A percentile compares a stretch with the other conserved stretches of the same genome.
phyloP scores from a whole-genome alignment of 2,329 filamentous ascomycete species.

The Paecilomyces niveus region DNA sequence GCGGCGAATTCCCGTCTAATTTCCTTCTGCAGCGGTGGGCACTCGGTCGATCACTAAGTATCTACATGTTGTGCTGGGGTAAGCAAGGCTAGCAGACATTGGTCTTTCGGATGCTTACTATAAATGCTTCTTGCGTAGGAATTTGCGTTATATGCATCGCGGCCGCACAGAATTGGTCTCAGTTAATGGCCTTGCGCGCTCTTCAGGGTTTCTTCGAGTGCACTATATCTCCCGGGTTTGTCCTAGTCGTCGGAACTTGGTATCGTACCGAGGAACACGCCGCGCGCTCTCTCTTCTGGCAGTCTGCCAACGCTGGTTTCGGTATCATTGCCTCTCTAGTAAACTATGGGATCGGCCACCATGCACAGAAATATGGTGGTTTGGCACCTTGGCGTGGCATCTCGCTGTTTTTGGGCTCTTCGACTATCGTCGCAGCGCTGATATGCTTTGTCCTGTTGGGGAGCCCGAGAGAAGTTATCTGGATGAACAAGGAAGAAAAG shows the following conservation, averaged over 20 bases:
- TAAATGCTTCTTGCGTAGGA: background rate
- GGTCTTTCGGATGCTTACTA: background rate
- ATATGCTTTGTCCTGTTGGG: background rate
- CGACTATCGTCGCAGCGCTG: background rate
- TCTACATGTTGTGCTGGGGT: slow-evolving; percentile 18
- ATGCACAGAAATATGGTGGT: background rate
- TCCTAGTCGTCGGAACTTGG: background rate
- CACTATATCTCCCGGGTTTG: background rate
- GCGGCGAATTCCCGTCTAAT: slow-evolving; percentile 26
- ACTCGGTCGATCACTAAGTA: background rate
- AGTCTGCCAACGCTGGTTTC: background rate
- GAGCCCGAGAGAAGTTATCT: background rate
- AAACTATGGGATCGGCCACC: background rate
- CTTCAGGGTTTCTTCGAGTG: background rate
- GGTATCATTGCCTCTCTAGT: background rate
- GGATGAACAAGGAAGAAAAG: background rate
- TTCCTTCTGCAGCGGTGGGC: slow-evolving; percentile 18
- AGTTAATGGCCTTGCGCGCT: slow-evolving; percentile 4
- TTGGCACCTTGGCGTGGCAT: background rate
- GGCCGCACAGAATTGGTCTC: slow-evolving; percentile 20
- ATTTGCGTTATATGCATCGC: slow-evolving; percentile 9
- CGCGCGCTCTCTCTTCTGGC: background rate
- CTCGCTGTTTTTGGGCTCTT: background rate
- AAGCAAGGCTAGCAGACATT: background rate
- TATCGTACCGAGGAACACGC: background rate